phyloP scores from a whole-genome alignment of 2,329 filamentous ascomycete genomes.

The Pseudocercospora musae region DNA sequence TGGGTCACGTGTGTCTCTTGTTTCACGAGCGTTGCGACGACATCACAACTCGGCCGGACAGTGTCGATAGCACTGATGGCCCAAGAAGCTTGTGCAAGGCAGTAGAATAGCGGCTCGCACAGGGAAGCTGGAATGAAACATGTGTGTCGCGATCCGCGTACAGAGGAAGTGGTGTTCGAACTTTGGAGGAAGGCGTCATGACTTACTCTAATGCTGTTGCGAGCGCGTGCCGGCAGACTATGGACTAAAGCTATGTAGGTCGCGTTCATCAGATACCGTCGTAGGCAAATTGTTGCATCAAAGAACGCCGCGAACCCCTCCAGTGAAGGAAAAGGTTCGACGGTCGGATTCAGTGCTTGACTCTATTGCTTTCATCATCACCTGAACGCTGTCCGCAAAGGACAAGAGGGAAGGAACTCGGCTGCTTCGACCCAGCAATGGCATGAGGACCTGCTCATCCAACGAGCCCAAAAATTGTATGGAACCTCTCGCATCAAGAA shows the following conservation, averaged over 20 bases:
- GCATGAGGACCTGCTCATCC: constrained; percentile 33
- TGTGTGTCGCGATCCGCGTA: too few species aligned
- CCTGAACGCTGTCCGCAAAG: constrained; percentile 50
- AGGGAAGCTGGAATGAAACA: background rate
- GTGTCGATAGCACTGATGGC: too few species aligned
- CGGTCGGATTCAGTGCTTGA: constrained; percentile 81
- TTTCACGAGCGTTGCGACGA: too few species aligned
- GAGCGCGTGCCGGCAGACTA: background rate
- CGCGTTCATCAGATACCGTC: constrained; percentile 35
- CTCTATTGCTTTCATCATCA: constrained; percentile 97
- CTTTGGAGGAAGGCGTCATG: background rate
- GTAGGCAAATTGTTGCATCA: constrained; percentile 34
- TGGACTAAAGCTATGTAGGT: background rate
- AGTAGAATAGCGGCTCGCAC: too few species aligned
- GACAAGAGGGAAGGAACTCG: constrained; percentile 48
- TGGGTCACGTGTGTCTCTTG: too few species aligned
- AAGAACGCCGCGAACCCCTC: constrained; percentile 34
- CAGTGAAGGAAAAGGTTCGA: constrained; percentile 47
- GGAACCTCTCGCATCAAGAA: constrained; percentile 96
- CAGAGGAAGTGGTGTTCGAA: too few species aligned
- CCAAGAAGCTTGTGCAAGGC: too few species aligned
- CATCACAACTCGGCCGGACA: too few species aligned
- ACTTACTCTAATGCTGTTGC: background rate
- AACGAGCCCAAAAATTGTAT: constrained; percentile 43
- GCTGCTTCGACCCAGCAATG: constrained; percentile 66